Percentiles rank a stretch among this genome's conserved stretches.
These are phyloP conservation scores for Boletus coccyginus DNA, from an alignment of 768 basidiomycete species.

Conservation along the genomic window DNA sequence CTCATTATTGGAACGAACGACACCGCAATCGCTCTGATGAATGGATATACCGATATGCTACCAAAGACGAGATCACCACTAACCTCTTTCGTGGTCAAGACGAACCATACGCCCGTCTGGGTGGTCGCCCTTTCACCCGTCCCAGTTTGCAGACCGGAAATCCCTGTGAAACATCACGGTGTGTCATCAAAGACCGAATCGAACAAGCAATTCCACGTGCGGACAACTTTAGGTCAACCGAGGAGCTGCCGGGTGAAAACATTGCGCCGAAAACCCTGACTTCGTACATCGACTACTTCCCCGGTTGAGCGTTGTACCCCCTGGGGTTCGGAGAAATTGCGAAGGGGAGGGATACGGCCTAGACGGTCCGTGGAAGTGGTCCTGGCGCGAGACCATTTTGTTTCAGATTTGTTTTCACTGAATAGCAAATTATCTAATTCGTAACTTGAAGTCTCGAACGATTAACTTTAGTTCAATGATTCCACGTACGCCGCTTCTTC, in stretches of 20 bases:
- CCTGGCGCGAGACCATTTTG: not conserved
- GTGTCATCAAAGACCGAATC: slow-evolving; percentile 9
- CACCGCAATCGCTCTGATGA: not conserved
- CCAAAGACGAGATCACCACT: slow-evolving; percentile 27
- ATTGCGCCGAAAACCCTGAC: not conserved
- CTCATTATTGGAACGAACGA: slow-evolving; percentile 15
- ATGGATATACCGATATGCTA: slow-evolving; percentile 34
- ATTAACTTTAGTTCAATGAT: slow-evolving; percentile 13
- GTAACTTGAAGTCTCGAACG: slow-evolving; percentile 4
- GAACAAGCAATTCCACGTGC: slow-evolving; percentile 3
- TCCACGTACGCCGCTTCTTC: slow-evolving; percentile 5
- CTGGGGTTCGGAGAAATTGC: slow-evolving; percentile 3
- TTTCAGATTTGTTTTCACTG: slow-evolving; percentile 7
- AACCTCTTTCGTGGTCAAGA: slow-evolving; percentile 24
- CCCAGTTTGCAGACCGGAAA: not conserved
- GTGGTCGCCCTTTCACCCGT: not conserved
- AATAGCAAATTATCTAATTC: slow-evolving; percentile 28
- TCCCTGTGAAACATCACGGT: not conserved
- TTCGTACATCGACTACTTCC: not conserved
- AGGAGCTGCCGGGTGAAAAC: not conserved
- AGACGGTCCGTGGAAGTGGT: no score
- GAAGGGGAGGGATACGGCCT: not conserved
- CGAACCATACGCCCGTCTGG: slow-evolving; percentile 6
- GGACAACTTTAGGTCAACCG: not conserved
- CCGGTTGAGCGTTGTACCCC: not conserved